Conservation (phyloP, 2,329 filamentous ascomycete genomes). For the Endothia cerciana region DNA sequence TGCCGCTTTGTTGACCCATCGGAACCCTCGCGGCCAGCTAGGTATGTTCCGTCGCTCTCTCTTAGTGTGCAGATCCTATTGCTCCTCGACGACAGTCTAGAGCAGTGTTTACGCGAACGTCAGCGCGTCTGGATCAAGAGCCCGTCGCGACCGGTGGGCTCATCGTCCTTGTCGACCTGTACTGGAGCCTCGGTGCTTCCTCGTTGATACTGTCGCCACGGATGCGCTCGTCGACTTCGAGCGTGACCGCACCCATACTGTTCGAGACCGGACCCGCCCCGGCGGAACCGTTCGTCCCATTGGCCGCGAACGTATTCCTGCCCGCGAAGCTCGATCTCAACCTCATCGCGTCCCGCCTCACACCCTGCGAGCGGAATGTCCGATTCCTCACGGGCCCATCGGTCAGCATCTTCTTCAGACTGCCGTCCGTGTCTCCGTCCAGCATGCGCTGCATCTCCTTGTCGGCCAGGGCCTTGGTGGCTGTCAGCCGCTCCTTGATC, state of each 20-base stretch:
- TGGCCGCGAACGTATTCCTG: neutral
- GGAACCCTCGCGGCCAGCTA: neutral
- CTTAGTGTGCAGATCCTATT: neutral
- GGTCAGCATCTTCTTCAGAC: constrained; percentile 39
- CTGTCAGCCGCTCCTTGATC: constrained; percentile 66
- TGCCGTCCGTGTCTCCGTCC: constrained; percentile 54
- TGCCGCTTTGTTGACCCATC: neutral
- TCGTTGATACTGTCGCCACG: constrained; percentile 41
- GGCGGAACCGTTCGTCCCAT: constrained; percentile 3
- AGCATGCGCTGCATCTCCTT: constrained; percentile 61
- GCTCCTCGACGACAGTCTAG: neutral
- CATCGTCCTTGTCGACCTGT: constrained; percentile 45
- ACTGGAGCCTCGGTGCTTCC: constrained; percentile 44
- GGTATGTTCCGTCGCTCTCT: neutral
- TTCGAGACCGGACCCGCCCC: neutral
- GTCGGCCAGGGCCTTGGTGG: constrained; percentile 64
- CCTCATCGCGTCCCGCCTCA: constrained; percentile 49
- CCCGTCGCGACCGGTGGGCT: constrained; percentile 25
- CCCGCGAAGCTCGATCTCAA: constrained; percentile 32
- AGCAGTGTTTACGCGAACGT: neutral
- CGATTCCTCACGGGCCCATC: constrained; percentile 48
- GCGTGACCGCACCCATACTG: constrained; percentile 19
- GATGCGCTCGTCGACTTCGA: constrained; percentile 49
- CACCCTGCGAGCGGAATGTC: constrained; percentile 56
- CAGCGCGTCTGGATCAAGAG: constrained; percentile 1